Percentiles rank a stretch among this genome's conserved stretches.
Conservation (phyloP, 1,284 basidiomycete species). For the Ustilago curta region DNA sequence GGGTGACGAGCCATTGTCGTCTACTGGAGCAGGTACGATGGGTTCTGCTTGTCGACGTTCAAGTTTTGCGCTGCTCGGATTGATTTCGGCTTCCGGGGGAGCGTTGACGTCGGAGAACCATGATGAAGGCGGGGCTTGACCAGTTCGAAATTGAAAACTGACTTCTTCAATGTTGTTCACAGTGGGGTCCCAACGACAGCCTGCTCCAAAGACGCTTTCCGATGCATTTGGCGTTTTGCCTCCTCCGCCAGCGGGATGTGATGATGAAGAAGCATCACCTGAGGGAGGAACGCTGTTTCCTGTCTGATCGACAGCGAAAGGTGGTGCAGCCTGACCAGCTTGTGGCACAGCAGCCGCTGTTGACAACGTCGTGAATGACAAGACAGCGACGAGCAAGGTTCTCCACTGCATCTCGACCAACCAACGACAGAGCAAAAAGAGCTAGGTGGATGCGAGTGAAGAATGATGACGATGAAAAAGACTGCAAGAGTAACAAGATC, state of each 20-base stretch:
- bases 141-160: constrained; percentile 31
- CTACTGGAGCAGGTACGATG: neutral
- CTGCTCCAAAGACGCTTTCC: constrained; percentile 36
- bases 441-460: too few species aligned
- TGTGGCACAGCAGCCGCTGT: neutral
- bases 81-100: neutral
- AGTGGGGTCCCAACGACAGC: constrained; percentile 49
- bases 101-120: constrained; percentile 32
- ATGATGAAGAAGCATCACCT: neutral
- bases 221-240: neutral
- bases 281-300: neutral
- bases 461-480: neutral
- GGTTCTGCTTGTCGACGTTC: neutral
- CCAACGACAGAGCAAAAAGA: too few species aligned
- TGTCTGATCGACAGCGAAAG: neutral
- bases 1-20: neutral
- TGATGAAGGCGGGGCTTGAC: constrained; percentile 36
- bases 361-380: neutral
- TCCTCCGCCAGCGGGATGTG: neutral
- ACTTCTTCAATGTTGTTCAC: constrained; percentile 40
- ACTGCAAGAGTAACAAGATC: neutral
- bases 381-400: neutral
- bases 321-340: too few species aligned
- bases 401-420: constrained; percentile 1
- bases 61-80: constrained; percentile 1